Evolutionary conservation across 495 filamentous ascomycete genomes (phyloP), one percentile per base, ranked within the genome.

Genomic region (Penicillium cinerascens): DNA sequence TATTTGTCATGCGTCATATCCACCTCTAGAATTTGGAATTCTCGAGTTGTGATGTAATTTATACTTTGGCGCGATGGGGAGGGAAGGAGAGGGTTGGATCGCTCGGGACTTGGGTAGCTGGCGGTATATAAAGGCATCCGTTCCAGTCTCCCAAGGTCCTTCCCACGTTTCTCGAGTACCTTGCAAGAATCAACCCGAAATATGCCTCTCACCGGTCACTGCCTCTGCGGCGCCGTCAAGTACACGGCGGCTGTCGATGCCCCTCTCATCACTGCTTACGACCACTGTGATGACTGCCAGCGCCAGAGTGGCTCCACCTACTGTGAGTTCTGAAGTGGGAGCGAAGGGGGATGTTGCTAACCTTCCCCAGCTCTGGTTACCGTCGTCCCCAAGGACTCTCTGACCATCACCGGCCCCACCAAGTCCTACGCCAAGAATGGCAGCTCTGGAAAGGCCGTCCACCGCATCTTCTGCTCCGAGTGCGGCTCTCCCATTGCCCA

Each of bases 261-360:
- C 13, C 83, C 83, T 37, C 35, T 79, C 47, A 42, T 82, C 54
- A 78, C 78, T 25, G 83, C 74, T 57, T 87, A 87, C 63, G 84
- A 87, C 59, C 84, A 87, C 73, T 87, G 84, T 60, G 84, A 87
- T 58, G 84, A 86, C 65, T 87, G 84, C 75, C 84, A 87, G 64
- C 82, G 84, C 58, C 84, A 87, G 68, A 76, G 72, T 45, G 84
- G 84, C 48, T 85, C 82, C 7, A 84, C 82, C 50, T 87, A 87
- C 64, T 87, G 83, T 87, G 68, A 10, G 60, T 56, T 3, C 11
- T 17, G 3, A 20, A 8, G 15, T 18, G 6, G 16, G 4, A 21
- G 1, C 2, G 8, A n/a, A 3, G 20, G 6, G 22, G 6, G 22
- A 23, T 23, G 26, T 44, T 10, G 16, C 41, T 57, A 13, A 56